Evolutionary conservation across 495 filamentous ascomycete species (phyloP).

Genomic region (Penicillium canariense): DNA sequence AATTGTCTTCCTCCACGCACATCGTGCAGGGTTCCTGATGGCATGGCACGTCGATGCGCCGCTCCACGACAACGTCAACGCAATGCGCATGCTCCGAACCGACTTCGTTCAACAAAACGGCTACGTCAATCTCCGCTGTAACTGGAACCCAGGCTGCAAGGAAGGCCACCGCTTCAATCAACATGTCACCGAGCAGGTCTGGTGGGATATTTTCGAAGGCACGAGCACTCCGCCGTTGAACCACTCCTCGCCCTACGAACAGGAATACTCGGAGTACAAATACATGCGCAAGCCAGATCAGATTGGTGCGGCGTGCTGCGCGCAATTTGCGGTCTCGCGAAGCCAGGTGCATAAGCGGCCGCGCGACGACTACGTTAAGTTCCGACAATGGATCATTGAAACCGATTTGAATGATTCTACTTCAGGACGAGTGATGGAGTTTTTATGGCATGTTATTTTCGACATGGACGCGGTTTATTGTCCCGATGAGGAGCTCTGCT

Average conservation of each 20-base stretch:
- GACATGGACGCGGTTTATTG: slow-evolving; percentile 47
- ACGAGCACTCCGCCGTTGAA: slow-evolving; percentile 51
- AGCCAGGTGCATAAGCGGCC: slow-evolving; percentile 55
- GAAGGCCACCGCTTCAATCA: slow-evolving; percentile 50
- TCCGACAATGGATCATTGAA: slow-evolving; percentile 65
- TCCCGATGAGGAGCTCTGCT: slow-evolving; percentile 46
- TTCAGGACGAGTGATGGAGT: slow-evolving; percentile 72
- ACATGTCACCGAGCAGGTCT: slow-evolving; percentile 55
- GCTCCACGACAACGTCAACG: slow-evolving; percentile 49
- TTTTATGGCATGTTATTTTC: slow-evolving; percentile 71
- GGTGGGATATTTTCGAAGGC: slow-evolving; percentile 53
- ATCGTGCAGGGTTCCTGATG: slow-evolving; percentile 46
- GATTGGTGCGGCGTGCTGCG: slow-evolving; percentile 57
- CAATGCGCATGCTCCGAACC: slow-evolving; percentile 51
- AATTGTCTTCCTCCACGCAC: slow-evolving; percentile 66
- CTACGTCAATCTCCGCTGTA: slow-evolving; percentile 66
- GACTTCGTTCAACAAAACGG: slow-evolving; percentile 55
- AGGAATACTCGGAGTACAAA: slow-evolving; percentile 9
- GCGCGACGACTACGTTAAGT: slow-evolving; percentile 55
- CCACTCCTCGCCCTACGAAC: slow-evolving; percentile 15
- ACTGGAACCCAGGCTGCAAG: slow-evolving; percentile 62
- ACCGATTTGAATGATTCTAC: slow-evolving; percentile 58
- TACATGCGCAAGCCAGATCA: slow-evolving; percentile 31
- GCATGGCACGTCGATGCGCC: slow-evolving; percentile 65
- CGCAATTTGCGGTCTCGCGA: slow-evolving; percentile 62